Evolutionary conservation across 1,284 basidiomycete genomes (phyloP), one percentile per base, ranked within the genome.

Genomic region (Microbotryum scabiosae): DNA sequence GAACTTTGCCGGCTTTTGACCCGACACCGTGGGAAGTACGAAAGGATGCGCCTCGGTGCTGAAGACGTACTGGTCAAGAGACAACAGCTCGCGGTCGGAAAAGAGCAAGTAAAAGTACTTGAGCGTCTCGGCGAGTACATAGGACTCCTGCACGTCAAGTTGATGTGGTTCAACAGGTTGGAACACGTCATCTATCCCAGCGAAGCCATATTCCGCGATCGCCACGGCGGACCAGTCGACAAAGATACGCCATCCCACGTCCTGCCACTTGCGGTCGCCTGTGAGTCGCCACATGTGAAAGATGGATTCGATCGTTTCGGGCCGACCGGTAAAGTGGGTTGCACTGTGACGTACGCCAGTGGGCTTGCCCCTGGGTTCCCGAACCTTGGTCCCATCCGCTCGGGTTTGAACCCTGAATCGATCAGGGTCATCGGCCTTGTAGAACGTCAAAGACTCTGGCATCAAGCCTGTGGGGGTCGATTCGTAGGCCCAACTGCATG

Each of bases 21-120:
- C 36, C 36, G 36, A 12, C 36, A 36, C 20, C 26, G 25, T 52
- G 45, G 23, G 32, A 43, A 30, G 16, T 18, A 26, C 12, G 30
- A 61, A 52, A 20, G 26, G 28, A 25, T 36, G 10, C 23, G 57
- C 64, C 74, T 90, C 90, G 4, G 89, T 92, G 72, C 90, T 91
- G 73, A 91, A 85, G 36, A 90, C 86, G 74, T 85, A 90, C 64
- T 81, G 78, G 65, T 84, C 81, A 62, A 96, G 75, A 14, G 85
- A 83, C 54, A 88, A 65, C 2, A 79, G 73, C 54, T 77, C 78
- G 20, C 82, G 81, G 69, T 90, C 88, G 53, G 85, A 84, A 73
- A 96, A 97, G 6, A 96, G 77, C 63, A 97, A 76, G 73, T 88
- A 97, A 47, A 98, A 78, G 76, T 98, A 98, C 75, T 98, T 97